Conservation (phyloP, 1,284 basidiomycete species). For the Trametes hirsuta region DNA sequence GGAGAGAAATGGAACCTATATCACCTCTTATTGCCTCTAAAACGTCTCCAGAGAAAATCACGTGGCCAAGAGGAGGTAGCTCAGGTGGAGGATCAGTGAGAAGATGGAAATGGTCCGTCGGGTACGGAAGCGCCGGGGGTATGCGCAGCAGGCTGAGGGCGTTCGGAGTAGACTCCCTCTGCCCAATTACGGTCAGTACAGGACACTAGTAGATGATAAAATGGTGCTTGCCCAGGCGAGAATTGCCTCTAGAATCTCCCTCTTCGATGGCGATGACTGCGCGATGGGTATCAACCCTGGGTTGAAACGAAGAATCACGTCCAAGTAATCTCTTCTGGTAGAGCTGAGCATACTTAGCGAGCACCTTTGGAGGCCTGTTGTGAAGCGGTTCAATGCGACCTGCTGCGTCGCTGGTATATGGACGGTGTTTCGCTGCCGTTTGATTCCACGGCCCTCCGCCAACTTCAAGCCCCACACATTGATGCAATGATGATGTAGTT, state of each 20-base stretch:
- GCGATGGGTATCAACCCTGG: not conserved
- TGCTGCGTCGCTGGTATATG: not conserved
- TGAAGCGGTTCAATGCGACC: not conserved
- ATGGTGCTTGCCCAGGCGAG: not conserved
- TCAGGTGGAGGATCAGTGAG: too few species aligned
- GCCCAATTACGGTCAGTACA: too few species aligned
- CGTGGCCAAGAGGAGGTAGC: not conserved
- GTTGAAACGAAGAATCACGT: not conserved
- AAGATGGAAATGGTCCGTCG: not conserved
- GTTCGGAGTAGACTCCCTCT: not conserved
- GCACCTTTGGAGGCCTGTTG: not conserved
- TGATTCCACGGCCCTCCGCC: not conserved
- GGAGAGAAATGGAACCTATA: not conserved
- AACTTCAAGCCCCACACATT: not conserved
- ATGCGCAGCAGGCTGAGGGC: too few species aligned
- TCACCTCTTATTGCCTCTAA: not conserved
- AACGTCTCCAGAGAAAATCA: not conserved
- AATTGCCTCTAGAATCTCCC: not conserved
- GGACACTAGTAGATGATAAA: too few species aligned
- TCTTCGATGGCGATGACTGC: not conserved
- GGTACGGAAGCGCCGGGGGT: not conserved
- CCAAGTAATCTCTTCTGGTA: not conserved
- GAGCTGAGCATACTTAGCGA: not conserved
- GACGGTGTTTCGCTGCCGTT: not conserved
- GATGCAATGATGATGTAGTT: constrained; percentile 6